A percentile compares a stretch with the other conserved stretches of the same genome.
Conservation (phyloP, 805 yeast species). For the Yarrowia sp. region DNA sequence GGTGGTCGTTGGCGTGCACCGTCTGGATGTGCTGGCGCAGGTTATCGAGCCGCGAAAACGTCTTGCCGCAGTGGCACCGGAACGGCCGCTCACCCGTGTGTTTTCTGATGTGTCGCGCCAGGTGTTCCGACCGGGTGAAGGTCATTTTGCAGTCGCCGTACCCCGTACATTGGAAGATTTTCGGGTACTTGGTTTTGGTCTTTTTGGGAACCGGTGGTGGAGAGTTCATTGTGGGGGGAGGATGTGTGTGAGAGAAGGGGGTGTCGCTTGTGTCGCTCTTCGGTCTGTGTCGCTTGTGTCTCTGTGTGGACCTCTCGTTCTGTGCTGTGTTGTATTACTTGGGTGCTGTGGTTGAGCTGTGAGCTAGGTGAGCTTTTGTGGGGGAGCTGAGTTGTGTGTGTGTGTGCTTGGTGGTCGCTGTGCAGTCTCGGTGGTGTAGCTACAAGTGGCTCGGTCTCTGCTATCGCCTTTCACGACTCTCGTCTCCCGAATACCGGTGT, state of each 20-base stretch:
- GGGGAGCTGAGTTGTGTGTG: no score
- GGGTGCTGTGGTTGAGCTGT: neutral
- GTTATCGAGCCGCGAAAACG: slow-evolving; percentile 84
- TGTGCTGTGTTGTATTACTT: neutral
- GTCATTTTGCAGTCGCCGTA: slow-evolving; percentile 87
- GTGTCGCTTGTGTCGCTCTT: neutral
- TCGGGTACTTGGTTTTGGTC: slow-evolving; percentile 50
- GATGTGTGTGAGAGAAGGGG: neutral
- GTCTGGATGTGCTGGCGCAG: slow-evolving; percentile 91
- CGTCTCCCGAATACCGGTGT: slow-evolving; percentile 30
- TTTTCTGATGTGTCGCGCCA: slow-evolving; percentile 89
- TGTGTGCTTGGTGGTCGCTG: neutral
- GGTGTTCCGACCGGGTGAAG: slow-evolving; percentile 88
- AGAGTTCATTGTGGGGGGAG: slow-evolving; percentile 18
- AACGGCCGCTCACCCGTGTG: slow-evolving; percentile 96
- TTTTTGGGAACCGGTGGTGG: slow-evolving; percentile 41
- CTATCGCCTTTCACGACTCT: slow-evolving; percentile 17
- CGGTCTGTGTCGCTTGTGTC: neutral
- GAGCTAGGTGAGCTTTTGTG: neutral
- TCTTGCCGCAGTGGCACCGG: slow-evolving; percentile 77
- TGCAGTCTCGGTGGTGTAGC: neutral
- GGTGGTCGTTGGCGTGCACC: slow-evolving; percentile 65
- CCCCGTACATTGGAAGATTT: slow-evolving; percentile 82
- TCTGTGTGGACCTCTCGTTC: neutral
- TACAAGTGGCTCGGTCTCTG: neutral